Percentiles rank a stretch among this genome's conserved stretches.
These are phyloP conservation scores for Dicorynia guianensis DNA, from an alignment of 306 rosid species.

Conservation along the genomic window DNA sequence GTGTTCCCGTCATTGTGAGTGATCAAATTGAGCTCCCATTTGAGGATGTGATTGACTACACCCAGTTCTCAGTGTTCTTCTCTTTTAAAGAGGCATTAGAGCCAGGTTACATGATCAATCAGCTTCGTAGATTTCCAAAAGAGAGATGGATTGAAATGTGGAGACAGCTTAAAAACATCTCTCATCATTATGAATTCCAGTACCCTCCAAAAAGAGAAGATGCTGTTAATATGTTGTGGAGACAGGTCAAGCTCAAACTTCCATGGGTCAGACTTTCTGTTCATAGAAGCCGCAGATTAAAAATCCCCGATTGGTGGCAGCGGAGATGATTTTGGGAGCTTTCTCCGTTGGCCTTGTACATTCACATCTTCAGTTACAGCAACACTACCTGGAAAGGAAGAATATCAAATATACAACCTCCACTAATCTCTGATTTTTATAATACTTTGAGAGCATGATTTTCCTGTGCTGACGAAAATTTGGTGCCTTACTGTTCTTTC, in stretches of 20 bases:
- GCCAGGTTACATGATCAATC: slow-evolving; percentile 67
- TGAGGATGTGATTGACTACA: slow-evolving; percentile 74
- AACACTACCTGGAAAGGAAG: slow-evolving; percentile 37
- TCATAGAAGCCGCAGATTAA: slow-evolving; percentile 66
- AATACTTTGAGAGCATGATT: slow-evolving; percentile 8
- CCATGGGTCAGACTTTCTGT: slow-evolving; percentile 55
- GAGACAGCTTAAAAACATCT: slow-evolving; percentile 55
- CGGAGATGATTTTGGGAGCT: slow-evolving; percentile 50
- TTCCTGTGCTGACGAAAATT: neutral
- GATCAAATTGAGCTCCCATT: slow-evolving; percentile 80
- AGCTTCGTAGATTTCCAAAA: slow-evolving; percentile 60
- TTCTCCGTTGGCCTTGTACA: slow-evolving; percentile 37
- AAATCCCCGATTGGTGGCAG: slow-evolving; percentile 74
- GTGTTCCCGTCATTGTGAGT: slow-evolving; percentile 75
- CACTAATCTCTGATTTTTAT: slow-evolving; percentile 24
- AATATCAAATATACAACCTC: slow-evolving; percentile 9
- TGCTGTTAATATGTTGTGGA: slow-evolving; percentile 78
- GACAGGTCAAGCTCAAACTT: slow-evolving; percentile 75
- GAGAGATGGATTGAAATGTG: slow-evolving; percentile 76
- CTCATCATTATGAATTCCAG: slow-evolving; percentile 69
- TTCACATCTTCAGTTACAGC: slow-evolving; percentile 30
- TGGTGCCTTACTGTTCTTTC: neutral
- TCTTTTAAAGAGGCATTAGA: slow-evolving; percentile 73
- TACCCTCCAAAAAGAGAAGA: slow-evolving; percentile 69
- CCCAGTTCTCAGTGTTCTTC: slow-evolving; percentile 65